phyloP scores from a whole-genome alignment of 1,284 basidiomycete genomes.

The Ustilago crameri region DNA sequence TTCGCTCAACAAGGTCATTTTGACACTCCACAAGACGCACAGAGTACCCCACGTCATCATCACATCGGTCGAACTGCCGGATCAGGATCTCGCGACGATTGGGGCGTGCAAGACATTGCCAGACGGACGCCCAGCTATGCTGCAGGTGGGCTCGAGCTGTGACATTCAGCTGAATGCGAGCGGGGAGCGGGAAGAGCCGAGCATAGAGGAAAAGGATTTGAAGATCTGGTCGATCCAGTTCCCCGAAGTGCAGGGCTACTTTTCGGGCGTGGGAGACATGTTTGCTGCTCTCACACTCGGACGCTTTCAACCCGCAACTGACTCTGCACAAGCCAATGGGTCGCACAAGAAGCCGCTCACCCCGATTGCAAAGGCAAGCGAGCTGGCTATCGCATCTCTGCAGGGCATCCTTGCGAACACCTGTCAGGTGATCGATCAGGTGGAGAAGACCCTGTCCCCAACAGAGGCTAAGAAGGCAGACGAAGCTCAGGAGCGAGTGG shows the following conservation, averaged over 20 bases:
- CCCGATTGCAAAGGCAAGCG: conserved; percentile 72
- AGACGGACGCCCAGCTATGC: conserved; percentile 55
- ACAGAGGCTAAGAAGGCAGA: conserved; percentile 10
- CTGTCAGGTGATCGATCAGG: conserved; percentile 32
- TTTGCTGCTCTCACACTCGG: conserved; percentile 93
- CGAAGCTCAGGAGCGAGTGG: conserved; percentile 50
- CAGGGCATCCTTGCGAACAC: conserved; percentile 78
- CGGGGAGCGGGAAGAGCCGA: conserved; percentile 20
- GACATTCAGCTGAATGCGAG: conserved; percentile 33
- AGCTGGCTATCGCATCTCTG: conserved; percentile 79
- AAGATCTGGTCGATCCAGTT: conserved; percentile 76
- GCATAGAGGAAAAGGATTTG: conserved; percentile 5
- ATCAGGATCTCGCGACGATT: conserved; percentile 45
- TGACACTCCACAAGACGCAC: conserved; percentile 79
- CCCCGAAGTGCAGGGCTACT: conserved; percentile 87
- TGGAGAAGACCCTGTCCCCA: conserved; percentile 10
- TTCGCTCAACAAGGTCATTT: conserved; percentile 78
- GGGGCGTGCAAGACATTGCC: conserved; percentile 38
- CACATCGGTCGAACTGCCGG: conserved; percentile 77
- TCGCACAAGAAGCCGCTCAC: conserved; percentile 69
- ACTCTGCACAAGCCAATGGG: conserved; percentile 3
- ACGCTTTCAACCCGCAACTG: conserved; percentile 73
- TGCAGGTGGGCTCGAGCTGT: conserved; percentile 67
- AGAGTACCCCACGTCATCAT: conserved; percentile 87
- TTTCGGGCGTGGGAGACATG: conserved; percentile 94